A percentile compares a stretch with the other conserved stretches of the same genome.
Conservation (phyloP, 2,329 filamentous ascomycete genomes). For the Penicillium sp. region DNA sequence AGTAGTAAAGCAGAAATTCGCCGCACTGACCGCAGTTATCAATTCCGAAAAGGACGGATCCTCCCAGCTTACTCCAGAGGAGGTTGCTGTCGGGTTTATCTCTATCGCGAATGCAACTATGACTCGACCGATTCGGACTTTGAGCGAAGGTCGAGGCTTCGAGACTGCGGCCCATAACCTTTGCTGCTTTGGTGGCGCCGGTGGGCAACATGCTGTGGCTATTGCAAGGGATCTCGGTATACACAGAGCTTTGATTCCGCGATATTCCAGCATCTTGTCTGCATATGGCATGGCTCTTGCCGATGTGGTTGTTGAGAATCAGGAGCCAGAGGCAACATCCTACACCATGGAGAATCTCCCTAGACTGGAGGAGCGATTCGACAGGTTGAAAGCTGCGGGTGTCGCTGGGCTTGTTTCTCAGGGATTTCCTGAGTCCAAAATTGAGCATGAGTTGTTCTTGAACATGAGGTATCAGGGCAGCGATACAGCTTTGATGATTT, state of each 20-base stretch:
- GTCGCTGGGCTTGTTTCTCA: conserved; percentile 22
- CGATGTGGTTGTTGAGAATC: conserved; percentile 40
- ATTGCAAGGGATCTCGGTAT: conserved; percentile 47
- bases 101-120: conserved; percentile 42
- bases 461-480: conserved; percentile 46
- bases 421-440: neutral
- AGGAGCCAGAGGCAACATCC: neutral
- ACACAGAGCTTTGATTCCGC: conserved; percentile 45
- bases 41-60: conserved; percentile 60
- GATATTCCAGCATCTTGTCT: conserved; percentile 43
- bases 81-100: conserved; percentile 40
- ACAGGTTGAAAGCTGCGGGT: conserved; percentile 37
- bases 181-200: conserved; percentile 34
- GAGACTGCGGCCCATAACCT: conserved; percentile 30
- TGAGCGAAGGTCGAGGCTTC: conserved; percentile 88
- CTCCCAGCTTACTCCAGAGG: conserved; percentile 56
- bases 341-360: neutral
- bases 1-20: conserved; percentile 71
- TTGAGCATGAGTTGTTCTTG: neutral
- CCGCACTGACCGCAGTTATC: conserved; percentile 72
- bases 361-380: conserved; percentile 31
- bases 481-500: conserved; percentile 46
- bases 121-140: conserved; percentile 73
- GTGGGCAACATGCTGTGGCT: conserved; percentile 43
- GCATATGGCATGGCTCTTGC: conserved; percentile 49